Conservation (phyloP, 331 rosid genomes). For the Acacia pycnantha region DNA sequence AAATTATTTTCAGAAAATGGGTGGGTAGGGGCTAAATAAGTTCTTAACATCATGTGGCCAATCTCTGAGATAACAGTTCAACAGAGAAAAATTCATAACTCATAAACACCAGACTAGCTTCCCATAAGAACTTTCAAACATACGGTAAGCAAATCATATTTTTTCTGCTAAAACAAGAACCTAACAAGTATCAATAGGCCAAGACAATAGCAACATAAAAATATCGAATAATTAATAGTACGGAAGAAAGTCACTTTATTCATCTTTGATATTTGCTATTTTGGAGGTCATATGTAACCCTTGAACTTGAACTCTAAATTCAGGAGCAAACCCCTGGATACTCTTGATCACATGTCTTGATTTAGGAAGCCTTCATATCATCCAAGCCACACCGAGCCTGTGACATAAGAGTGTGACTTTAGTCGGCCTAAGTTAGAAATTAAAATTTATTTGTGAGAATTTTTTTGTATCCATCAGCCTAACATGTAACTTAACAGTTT, state of each 20-base stretch:
- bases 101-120: not conserved
- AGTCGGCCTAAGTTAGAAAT: constrained; percentile 4
- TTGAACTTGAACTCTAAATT: not conserved
- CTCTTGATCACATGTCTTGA: constrained; percentile 16
- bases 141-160: not conserved
- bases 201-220: not conserved
- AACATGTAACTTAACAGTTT: too few relatives aligned
- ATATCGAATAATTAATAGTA: not conserved
- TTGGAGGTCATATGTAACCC: constrained; percentile 16
- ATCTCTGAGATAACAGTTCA: not conserved
- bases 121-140: not conserved
- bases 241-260: constrained; percentile 23
- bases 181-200: not conserved
- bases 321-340: constrained; percentile 8
- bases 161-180: not conserved
- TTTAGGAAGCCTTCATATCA: constrained; percentile 79
- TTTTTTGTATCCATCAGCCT: not conserved
- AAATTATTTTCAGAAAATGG: not conserved
- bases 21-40: not conserved
- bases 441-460: not conserved
- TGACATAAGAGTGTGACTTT: constrained; percentile 18
- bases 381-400: constrained; percentile 90
- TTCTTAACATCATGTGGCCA: too few relatives aligned
- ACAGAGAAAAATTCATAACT: not conserved
- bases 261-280: not conserved